Conservation (phyloP, 495 filamentous ascomycete species). For the Cairneyella variabilis region DNA sequence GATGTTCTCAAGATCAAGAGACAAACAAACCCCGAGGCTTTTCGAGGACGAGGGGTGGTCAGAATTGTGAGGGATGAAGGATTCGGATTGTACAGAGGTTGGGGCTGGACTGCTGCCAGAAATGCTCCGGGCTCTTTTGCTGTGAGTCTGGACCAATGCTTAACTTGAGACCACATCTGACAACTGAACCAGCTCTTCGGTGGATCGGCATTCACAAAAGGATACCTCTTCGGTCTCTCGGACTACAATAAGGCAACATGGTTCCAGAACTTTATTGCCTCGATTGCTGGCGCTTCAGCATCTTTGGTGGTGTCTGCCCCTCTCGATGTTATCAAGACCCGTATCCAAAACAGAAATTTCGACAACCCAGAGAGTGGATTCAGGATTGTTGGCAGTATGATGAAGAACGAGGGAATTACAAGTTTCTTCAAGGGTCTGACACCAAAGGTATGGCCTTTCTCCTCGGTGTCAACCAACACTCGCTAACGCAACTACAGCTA, state of each 20-base stretch:
- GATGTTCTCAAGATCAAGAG: conserved; percentile 99
- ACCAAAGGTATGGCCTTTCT: conserved; percentile 61
- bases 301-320: conserved; percentile 92
- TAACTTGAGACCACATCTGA: neutral
- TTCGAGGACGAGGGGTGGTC: conserved; percentile 87
- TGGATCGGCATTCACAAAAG: conserved; percentile 96
- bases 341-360: conserved; percentile 99
- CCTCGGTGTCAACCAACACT: neutral
- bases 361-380: conserved; percentile 94
- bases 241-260: conserved; percentile 97
- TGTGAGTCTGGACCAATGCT: conserved; percentile 47
- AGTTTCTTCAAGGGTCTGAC: conserved; percentile 98
- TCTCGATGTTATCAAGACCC: conserved; percentile 97
- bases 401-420: conserved; percentile 74
- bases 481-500: conserved; percentile 44
- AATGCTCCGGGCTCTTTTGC: conserved; percentile 98
- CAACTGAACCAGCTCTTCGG: conserved; percentile 73
- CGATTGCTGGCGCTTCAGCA: conserved; percentile 87
- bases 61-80: conserved; percentile 91
- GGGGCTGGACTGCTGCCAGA: conserved; percentile 95
- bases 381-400: conserved; percentile 86
- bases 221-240: conserved; percentile 78
- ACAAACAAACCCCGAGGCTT: conserved; percentile 98
- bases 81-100: conserved; percentile 92
- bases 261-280: conserved; percentile 96